These are phyloP conservation scores for Chlorella ohadii DNA, from an alignment of 139 green algal genomes.

Conservation along the genomic window DNA sequence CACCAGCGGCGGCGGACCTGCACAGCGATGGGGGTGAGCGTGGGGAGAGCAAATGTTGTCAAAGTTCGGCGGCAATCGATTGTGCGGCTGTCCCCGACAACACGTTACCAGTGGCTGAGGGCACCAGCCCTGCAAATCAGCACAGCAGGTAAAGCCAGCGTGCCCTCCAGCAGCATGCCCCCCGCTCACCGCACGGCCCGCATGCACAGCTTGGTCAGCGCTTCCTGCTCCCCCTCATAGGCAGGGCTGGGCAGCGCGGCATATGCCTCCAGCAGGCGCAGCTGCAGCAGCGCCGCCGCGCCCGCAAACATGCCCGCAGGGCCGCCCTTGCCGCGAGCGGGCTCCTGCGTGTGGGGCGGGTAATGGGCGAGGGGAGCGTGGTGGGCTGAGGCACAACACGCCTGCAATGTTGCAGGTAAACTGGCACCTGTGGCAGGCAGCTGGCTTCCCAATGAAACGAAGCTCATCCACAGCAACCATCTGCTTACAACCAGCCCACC, in stretches of 20 bases:
- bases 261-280: conserved; percentile 78
- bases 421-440: neutral
- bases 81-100: no score
- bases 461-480: neutral
- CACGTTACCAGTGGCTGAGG: no score
- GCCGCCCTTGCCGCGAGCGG: conserved; percentile 46
- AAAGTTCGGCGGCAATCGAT: no score
- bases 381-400: no score
- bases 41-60: no score
- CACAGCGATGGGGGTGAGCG: neutral
- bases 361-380: no score
- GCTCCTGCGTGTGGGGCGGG: conserved; percentile 42
- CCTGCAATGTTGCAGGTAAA: no score
- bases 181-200: conserved; percentile 42
- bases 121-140: no score
- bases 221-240: conserved; percentile 56
- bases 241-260: conserved; percentile 55
- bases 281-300: conserved; percentile 68
- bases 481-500: neutral
- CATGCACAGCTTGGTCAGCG: conserved; percentile 68
- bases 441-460: neutral
- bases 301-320: conserved; percentile 53
- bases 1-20: conserved; percentile 15
- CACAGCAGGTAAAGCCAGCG: no score
- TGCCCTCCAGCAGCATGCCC: neutral